Evolutionary conservation across 2,329 filamentous ascomycete species (phyloP).

Genomic region (Colletotrichum magnum): DNA sequence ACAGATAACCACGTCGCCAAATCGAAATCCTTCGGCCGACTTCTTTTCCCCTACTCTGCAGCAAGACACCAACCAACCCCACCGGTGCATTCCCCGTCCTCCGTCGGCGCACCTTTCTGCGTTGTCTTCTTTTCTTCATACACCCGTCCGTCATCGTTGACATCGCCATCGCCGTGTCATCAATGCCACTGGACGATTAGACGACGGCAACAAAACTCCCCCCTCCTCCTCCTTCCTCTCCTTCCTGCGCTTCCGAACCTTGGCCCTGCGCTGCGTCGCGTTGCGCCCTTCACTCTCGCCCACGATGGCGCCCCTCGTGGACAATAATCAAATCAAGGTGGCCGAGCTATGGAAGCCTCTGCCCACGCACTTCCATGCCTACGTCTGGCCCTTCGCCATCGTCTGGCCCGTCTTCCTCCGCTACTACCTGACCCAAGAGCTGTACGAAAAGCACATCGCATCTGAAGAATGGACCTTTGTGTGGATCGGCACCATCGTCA

Average conservation of each 20-base stretch:
- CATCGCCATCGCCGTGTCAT: not conserved
- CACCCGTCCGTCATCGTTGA: not conserved
- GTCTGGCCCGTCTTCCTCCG: conserved; percentile 93
- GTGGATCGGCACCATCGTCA: conserved; percentile 90
- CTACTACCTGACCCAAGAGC: conserved; percentile 85
- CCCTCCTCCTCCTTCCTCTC: not conserved
- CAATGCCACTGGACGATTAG: conserved; percentile 17
- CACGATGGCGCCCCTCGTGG: conserved; percentile 84
- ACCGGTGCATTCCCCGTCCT: conserved; percentile 4
- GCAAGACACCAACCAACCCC: conserved; percentile 9
- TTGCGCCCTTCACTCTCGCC: conserved; percentile 7
- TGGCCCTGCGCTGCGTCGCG: conserved; percentile 13
- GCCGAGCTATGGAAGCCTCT: conserved; percentile 92
- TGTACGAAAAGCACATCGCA: conserved; percentile 92
- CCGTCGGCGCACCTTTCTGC: not conserved
- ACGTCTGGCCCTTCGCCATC: conserved; percentile 93
- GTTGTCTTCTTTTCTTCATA: not conserved
- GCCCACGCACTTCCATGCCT: conserved; percentile 84
- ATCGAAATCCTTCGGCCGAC: conserved; percentile 20
- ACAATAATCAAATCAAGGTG: conserved; percentile 89
- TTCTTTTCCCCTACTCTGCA: conserved; percentile 3
- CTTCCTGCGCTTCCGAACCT: not conserved
- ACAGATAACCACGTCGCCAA: conserved; percentile 32
- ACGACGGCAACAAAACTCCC: not conserved
- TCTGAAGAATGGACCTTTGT: conserved; percentile 99